Evolutionary conservation across 495 filamentous ascomycete genomes (phyloP).

Genomic region (Penicillium alfredii): DNA sequence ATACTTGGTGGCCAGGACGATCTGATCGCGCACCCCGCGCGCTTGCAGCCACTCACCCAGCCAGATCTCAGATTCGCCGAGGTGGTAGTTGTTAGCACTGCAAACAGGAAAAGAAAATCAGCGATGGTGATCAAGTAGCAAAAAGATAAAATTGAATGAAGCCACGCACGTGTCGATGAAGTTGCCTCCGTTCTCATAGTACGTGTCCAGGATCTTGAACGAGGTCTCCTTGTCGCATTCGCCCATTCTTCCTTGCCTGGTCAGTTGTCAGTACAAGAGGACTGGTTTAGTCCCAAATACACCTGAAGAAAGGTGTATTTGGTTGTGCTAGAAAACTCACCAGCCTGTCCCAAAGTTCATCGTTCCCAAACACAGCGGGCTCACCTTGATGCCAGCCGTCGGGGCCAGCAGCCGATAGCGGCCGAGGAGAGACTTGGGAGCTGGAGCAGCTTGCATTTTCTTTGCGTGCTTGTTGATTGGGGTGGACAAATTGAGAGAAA

Average conservation of each 20-base stretch:
- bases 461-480: neutral
- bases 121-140: too few species aligned
- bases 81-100: constrained; percentile 60
- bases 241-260: constrained; percentile 44
- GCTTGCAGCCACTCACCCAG: constrained; percentile 69
- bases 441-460: constrained; percentile 1
- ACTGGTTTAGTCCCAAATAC: too few species aligned
- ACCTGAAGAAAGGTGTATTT: too few species aligned
- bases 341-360: constrained; percentile 60
- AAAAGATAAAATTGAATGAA: too few species aligned
- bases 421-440: constrained; percentile 36
- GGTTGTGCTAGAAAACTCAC: constrained; percentile 15
- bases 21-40: constrained; percentile 48
- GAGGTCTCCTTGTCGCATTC: constrained; percentile 53
- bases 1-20: constrained; percentile 72
- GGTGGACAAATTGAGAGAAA: too few species aligned
- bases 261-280: too few species aligned
- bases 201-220: constrained; percentile 63
- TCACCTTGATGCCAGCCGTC: constrained; percentile 51
- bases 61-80: constrained; percentile 63
- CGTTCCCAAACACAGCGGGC: constrained; percentile 54
- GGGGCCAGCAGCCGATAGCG: constrained; percentile 56
- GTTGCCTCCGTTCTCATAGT: constrained; percentile 63
- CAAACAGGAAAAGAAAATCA: neutral
- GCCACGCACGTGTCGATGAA: constrained; percentile 62